Evolutionary conservation across 306 rosid genomes (phyloP).

Genomic region (Castanea mollissima): DNA sequence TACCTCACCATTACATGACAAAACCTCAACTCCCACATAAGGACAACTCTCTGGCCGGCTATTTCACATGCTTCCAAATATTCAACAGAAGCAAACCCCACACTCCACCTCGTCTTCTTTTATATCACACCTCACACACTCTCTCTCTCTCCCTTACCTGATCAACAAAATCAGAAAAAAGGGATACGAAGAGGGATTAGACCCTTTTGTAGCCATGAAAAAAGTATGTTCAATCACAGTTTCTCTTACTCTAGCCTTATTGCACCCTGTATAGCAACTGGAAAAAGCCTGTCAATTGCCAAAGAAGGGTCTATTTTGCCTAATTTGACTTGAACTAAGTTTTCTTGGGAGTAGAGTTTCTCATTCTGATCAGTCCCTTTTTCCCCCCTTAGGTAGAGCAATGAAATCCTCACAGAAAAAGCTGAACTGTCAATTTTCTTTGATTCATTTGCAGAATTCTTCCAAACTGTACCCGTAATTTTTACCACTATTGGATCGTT

Average conservation of each 20-base stretch:
- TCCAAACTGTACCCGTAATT: background rate
- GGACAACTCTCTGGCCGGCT: slow-evolving; percentile 55
- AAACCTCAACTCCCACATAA: slow-evolving; percentile 39
- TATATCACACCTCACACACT: background rate
- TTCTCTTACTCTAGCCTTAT: background rate
- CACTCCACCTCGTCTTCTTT: background rate
- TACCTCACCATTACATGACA: slow-evolving; percentile 33
- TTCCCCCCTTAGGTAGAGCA: background rate
- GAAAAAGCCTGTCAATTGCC: slow-evolving; percentile 14
- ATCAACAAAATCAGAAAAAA: slow-evolving; percentile 11
- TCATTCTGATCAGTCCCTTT: slow-evolving; percentile 37
- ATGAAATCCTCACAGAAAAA: slow-evolving; percentile 18
- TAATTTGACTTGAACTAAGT: slow-evolving; percentile 14
- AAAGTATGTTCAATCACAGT: slow-evolving; percentile 9
- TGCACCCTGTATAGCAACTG: background rate
- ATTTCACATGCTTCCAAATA: slow-evolving; percentile 53
- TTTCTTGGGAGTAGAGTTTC: slow-evolving; percentile 28
- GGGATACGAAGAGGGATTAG: slow-evolving; percentile 12
- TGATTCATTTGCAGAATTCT: slow-evolving; percentile 36
- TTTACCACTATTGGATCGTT: slow-evolving; percentile 29
- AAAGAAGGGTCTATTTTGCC: slow-evolving; percentile 18
- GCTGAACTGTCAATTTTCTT: slow-evolving; percentile 29
- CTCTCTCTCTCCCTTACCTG: slow-evolving; percentile 5
- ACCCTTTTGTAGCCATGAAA: slow-evolving; percentile 38
- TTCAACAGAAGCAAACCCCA: slow-evolving; percentile 1